Evolutionary conservation across 345 rosid genomes (phyloP).

Genomic region (Populus tremula): DNA sequence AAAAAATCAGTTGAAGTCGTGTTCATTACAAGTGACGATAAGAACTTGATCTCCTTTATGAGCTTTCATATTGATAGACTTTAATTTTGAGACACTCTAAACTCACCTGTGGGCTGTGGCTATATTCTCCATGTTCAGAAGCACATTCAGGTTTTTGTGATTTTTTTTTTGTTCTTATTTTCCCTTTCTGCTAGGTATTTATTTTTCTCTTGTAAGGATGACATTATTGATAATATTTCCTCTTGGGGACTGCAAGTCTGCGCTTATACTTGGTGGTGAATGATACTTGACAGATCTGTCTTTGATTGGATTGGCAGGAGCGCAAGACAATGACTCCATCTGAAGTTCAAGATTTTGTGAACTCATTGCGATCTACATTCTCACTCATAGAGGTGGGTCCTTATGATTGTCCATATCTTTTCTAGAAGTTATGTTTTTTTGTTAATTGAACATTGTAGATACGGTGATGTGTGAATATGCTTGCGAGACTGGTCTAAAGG

Average conservation of each 20-base stretch:
- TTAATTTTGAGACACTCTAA: background rate
- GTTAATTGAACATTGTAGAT: background rate
- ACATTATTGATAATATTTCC: background rate
- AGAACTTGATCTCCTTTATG: background rate
- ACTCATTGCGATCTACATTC: constrained; percentile 72
- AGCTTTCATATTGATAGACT: background rate
- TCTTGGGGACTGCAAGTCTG: background rate
- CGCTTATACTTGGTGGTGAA: background rate
- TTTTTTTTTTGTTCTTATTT: background rate
- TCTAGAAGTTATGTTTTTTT: background rate
- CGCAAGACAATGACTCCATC: constrained; percentile 70
- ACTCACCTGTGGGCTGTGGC: background rate
- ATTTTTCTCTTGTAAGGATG: background rate
- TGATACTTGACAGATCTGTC: constrained; percentile 8
- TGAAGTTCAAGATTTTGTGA: constrained; percentile 69
- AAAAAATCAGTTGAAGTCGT: background rate
- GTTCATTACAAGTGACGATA: background rate
- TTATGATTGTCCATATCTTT: background rate
- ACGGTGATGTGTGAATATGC: background rate
- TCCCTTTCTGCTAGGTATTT: background rate
- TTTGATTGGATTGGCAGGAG: constrained; percentile 60
- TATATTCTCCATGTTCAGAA: background rate
- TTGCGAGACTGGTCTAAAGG: background rate
- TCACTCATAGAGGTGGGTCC: constrained; percentile 61
- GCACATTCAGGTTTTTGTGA: background rate